phyloP scores from a whole-genome alignment of 225 moss, liverwort and hornwort species.

The Marchantia polymorpha region DNA sequence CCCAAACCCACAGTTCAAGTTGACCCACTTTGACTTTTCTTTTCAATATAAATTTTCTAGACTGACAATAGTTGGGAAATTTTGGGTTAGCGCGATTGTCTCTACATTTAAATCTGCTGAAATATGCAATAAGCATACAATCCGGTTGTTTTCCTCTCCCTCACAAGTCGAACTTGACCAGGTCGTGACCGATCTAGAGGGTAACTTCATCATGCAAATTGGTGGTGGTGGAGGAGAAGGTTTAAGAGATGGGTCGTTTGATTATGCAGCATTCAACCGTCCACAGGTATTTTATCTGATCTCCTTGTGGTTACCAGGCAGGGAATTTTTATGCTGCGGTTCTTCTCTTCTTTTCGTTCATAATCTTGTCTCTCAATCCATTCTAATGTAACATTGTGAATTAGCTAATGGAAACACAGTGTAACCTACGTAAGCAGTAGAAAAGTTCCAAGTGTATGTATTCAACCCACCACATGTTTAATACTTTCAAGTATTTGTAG shows the following conservation, averaged over 20 bases:
- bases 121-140: neutral
- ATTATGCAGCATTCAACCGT: conserved; percentile 73
- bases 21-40: neutral
- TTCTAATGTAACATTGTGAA: too few relatives aligned
- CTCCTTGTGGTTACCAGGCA: neutral
- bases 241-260: conserved; percentile 77
- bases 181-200: conserved; percentile 85
- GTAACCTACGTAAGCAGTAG: too few relatives aligned
- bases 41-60: neutral
- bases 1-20: neutral
- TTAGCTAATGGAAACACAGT: too few relatives aligned
- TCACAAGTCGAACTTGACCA: conserved; percentile 20
- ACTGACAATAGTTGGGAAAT: neutral
- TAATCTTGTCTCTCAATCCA: too few relatives aligned
- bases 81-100: neutral
- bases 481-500: too few relatives aligned
- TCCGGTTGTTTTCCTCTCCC: neutral
- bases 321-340: too few relatives aligned
- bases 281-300: conserved; percentile 51
- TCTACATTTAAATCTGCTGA: neutral
- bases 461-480: too few relatives aligned
- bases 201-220: conserved; percentile 78
- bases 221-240: conserved; percentile 87
- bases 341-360: too few relatives aligned
- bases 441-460: too few relatives aligned